Percentiles rank a stretch among this genome's conserved stretches.
phyloP scores from a whole-genome alignment of 1,284 basidiomycete species.

The Pseudozyma sp. region DNA sequence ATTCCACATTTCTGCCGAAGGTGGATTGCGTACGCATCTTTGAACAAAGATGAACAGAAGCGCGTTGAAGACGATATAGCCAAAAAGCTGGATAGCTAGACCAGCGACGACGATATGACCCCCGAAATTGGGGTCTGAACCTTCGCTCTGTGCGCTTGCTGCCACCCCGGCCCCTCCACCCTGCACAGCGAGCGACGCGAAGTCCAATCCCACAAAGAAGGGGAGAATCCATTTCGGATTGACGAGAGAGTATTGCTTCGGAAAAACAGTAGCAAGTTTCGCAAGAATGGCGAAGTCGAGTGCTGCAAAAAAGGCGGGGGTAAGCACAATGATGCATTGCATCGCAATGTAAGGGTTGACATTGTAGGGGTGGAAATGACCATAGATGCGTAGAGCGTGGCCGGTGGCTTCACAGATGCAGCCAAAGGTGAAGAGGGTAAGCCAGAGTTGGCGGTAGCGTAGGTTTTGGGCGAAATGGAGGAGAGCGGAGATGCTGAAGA shows the following conservation, averaged over 20 bases:
- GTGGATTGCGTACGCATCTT: not conserved
- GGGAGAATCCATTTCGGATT: slow-evolving; percentile 45
- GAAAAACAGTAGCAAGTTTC: slow-evolving; percentile 31
- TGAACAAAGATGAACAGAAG: slow-evolving; percentile 32
- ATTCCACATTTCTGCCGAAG: slow-evolving; percentile 9
- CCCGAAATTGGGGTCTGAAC: slow-evolving; percentile 13
- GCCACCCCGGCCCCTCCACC: slow-evolving; percentile 43
- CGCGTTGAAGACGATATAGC: slow-evolving; percentile 27
- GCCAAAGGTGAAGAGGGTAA: slow-evolving; percentile 28
- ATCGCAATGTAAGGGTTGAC: slow-evolving; percentile 49
- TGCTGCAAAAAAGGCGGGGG: slow-evolving; percentile 54
- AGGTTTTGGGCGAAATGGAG: slow-evolving; percentile 16
- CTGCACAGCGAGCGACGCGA: slow-evolving; percentile 44
- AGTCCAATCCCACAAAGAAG: slow-evolving; percentile 52
- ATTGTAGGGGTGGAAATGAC: slow-evolving; percentile 27
- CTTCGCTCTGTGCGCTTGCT: slow-evolving; percentile 29
- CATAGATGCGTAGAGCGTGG: slow-evolving; percentile 32
- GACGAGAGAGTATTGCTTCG: slow-evolving; percentile 23
- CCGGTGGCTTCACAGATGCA: slow-evolving; percentile 32
- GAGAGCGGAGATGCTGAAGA: slow-evolving; percentile 20
- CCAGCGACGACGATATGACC: slow-evolving; percentile 45
- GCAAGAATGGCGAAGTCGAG: slow-evolving; percentile 47
- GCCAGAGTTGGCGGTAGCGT: slow-evolving; percentile 36
- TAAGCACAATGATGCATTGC: slow-evolving; percentile 48
- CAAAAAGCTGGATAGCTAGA: slow-evolving; percentile 45